Evolutionary conservation across 805 yeast genomes (phyloP), one percentile per base, ranked within the genome.

Genomic region (Myxozyma vanderwaltii): DNA sequence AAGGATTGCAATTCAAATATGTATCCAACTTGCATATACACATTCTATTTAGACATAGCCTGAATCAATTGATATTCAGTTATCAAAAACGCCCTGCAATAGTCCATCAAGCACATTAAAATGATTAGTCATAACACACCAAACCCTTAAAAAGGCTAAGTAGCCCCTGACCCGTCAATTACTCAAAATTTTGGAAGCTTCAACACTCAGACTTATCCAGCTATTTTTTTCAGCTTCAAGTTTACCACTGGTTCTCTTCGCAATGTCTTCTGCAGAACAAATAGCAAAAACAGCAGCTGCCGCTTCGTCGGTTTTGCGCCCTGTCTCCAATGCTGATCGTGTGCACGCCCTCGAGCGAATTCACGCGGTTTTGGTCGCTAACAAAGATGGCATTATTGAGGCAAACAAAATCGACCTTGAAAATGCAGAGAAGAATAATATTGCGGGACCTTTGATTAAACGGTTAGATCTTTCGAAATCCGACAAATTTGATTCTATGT

Each of bases 401-500:
- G 96, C 96, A 21, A 94, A 94, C 74, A 75, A 78, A 65, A 69
- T 79, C 48, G 99, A 94, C 73, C 78, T 94, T 79, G 82, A 81
- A 47, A 54, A 50, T 4, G 79, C 79, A 31, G 75, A 74, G 39
- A 72, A 76, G n/a, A 78, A 82, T 47, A 81, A 83, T 4, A 44
- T 54, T 26, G 45, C 67, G 12, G 58, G 53, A 13, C 82, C 97
- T 1, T 76, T 94, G 67, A 77, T 91, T 53, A 91, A 89, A 70
- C 80, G 99, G 67, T 78, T 94, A 15, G 98, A 95, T 71, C 77
- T 94, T 40, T 81, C 88, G 48, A 83, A 81, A 63, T 84, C 86
- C 54, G 97, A 88, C 59, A 94, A 95, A 73, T 94, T 83, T 70
- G 98, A 91, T 63, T 78, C 88, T 27, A 94, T 94, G 99, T 81